Evolutionary conservation across 1,284 basidiomycete species (phyloP).

Genomic region (Ustilago hordei): DNA sequence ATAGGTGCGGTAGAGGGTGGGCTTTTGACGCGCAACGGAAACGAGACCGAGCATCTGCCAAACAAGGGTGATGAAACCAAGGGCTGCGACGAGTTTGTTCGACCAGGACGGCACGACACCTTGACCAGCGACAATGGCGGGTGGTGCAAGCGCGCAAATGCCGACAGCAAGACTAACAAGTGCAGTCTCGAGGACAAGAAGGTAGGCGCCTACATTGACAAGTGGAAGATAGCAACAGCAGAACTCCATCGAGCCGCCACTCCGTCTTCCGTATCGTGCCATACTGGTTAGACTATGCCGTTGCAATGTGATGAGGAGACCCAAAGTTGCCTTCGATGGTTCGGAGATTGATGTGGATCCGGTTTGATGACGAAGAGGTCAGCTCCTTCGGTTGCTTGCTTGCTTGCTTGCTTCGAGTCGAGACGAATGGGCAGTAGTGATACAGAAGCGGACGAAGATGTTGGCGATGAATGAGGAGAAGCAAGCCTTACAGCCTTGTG

Average conservation of each 20-base stretch:
- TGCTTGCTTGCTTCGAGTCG: neutral
- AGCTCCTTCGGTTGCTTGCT: neutral
- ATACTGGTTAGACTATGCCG: conserved; percentile 10
- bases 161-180: conserved; percentile 59
- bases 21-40: conserved; percentile 52
- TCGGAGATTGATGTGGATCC: neutral
- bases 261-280: conserved; percentile 18
- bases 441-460: neutral
- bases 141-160: conserved; percentile 62
- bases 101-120: conserved; percentile 60
- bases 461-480: neutral
- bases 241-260: conserved; percentile 56
- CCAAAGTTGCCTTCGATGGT: neutral
- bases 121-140: conserved; percentile 61
- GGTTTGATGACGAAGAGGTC: no score
- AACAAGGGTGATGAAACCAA: conserved; percentile 58
- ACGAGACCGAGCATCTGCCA: conserved; percentile 65
- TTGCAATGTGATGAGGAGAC: neutral
- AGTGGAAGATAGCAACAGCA: conserved; percentile 67
- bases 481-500: neutral
- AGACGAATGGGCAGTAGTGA: neutral
- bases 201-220: conserved; percentile 66
- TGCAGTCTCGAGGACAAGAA: conserved; percentile 59
- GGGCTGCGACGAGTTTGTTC: conserved; percentile 59
- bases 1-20: conserved; percentile 62